Evolutionary conservation across 495 filamentous ascomycete species (phyloP).

Genomic region (Hypoxylon trugodes): DNA sequence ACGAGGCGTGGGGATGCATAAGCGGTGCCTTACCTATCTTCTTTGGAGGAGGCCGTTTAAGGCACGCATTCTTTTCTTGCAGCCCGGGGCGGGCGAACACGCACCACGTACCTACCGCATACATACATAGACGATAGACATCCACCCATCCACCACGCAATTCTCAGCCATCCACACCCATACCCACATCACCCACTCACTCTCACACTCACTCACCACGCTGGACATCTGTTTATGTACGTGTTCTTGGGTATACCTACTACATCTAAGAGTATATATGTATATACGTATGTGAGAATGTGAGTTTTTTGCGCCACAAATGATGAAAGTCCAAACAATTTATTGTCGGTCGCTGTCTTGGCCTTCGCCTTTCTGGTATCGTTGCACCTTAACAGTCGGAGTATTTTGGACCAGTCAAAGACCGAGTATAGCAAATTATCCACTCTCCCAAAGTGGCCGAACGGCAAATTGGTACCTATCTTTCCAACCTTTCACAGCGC

Average conservation of each 20-base stretch:
- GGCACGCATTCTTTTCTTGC: conserved; percentile 9
- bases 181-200: too few relatives aligned
- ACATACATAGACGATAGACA: background rate
- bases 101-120: background rate
- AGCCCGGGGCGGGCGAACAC: too few relatives aligned
- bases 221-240: background rate
- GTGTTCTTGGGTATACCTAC: background rate
- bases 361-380: conserved; percentile 29
- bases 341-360: conserved; percentile 44
- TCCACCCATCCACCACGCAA: too few relatives aligned
- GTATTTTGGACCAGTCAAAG: conserved; percentile 46
- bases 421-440: conserved; percentile 41
- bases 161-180: too few relatives aligned
- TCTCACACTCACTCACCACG: too few relatives aligned
- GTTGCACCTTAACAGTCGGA: conserved; percentile 49
- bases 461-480: conserved; percentile 44
- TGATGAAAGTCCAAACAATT: conserved; percentile 36
- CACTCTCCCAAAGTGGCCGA: conserved; percentile 48
- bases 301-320: conserved; percentile 39
- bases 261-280: too few relatives aligned
- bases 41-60: conserved; percentile 27
- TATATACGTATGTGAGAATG: too few relatives aligned
- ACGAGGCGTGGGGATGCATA: conserved; percentile 47
- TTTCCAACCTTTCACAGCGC: conserved; percentile 54
- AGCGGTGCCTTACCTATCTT: conserved; percentile 36